A percentile compares a stretch with the other conserved stretches of the same genome.
Evolutionary conservation across 371 early-diverging fungal species (phyloP).

Genomic region (Syncephalastrum racemosum): DNA sequence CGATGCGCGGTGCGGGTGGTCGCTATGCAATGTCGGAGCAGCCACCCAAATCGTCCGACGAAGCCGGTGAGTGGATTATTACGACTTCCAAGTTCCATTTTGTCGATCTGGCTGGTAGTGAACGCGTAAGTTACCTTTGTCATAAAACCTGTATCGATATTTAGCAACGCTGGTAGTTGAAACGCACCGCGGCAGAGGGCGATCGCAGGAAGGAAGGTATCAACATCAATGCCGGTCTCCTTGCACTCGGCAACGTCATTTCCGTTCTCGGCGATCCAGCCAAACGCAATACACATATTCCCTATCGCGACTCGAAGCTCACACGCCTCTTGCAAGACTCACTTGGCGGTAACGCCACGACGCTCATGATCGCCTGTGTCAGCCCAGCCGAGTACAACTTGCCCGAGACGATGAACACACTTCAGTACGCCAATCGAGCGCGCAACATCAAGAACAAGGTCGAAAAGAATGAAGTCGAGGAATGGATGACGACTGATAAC

Average conservation of each 20-base stretch:
- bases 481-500: conserved; percentile 64
- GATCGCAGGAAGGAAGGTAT: conserved; percentile 97
- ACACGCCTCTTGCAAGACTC: conserved; percentile 97
- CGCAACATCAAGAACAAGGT: conserved; percentile 84
- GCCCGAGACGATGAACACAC: conserved; percentile 89
- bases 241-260: conserved; percentile 99
- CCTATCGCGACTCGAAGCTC: conserved; percentile 98
- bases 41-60: conserved; percentile 9
- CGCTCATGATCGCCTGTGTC: conserved; percentile 94
- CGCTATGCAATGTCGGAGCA: neutral
- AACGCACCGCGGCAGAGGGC: conserved; percentile 93
- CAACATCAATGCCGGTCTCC: conserved; percentile 96
- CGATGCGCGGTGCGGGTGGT: neutral
- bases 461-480: conserved; percentile 68
- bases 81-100: conserved; percentile 94
- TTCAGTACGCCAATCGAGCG: conserved; percentile 90
- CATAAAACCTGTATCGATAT: neutral
- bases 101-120: conserved; percentile 99
- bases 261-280: conserved; percentile 93
- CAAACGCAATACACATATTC: conserved; percentile 71
- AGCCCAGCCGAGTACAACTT: conserved; percentile 79
- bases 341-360: conserved; percentile 90
- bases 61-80: conserved; percentile 54
- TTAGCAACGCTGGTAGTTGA: conserved; percentile 53
- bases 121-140: conserved; percentile 63